Percentiles rank a stretch among this genome's conserved stretches.
These are phyloP conservation scores for Amanita molliuscula DNA, from an alignment of 768 basidiomycete species.

Conservation along the genomic window DNA sequence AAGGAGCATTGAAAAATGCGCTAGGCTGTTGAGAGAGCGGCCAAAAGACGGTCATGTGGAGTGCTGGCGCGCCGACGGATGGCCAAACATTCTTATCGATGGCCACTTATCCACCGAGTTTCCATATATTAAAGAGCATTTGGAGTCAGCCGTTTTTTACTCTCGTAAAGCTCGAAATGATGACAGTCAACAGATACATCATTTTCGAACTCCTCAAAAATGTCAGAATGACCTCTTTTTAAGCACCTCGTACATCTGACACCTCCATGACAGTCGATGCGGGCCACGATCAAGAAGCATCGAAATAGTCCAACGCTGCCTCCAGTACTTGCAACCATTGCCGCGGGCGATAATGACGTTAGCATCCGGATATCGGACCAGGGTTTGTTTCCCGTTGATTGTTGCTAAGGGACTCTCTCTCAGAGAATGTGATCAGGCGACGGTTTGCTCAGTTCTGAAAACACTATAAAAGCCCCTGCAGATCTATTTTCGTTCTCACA, in stretches of 20 bases:
- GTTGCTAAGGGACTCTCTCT: slow-evolving; percentile 7
- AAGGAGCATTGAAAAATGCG: slow-evolving; percentile 63
- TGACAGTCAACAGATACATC: slow-evolving; percentile 48
- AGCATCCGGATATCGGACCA: slow-evolving; percentile 85
- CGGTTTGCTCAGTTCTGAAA: slow-evolving; percentile 44
- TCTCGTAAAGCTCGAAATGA: slow-evolving; percentile 1
- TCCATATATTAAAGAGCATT: slow-evolving; percentile 78
- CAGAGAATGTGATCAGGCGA: slow-evolving; percentile 46
- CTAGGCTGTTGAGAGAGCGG: slow-evolving; percentile 39
- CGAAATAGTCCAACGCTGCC: slow-evolving; percentile 33
- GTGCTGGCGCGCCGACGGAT: slow-evolving; percentile 20
- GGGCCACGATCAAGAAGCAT: slow-evolving; percentile 51
- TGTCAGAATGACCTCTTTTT: slow-evolving; percentile 28
- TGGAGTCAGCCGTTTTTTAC: slow-evolving; percentile 45
- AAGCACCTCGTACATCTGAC: neutral
- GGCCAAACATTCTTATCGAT: slow-evolving; percentile 63
- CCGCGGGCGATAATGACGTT: slow-evolving; percentile 62
- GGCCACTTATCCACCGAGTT: slow-evolving; percentile 65
- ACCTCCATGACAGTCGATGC: slow-evolving; percentile 45
- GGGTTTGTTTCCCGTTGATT: slow-evolving; percentile 31
- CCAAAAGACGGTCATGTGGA: slow-evolving; percentile 27
- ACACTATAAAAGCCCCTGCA: slow-evolving; percentile 45
- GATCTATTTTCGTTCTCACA: slow-evolving; percentile 91
- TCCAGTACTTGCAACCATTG: slow-evolving; percentile 67
- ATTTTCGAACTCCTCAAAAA: slow-evolving; percentile 88